Base-by-base conservation (phyloP, 2,329 filamentous ascomycete species). In the Neonectria coccinea region DNA sequence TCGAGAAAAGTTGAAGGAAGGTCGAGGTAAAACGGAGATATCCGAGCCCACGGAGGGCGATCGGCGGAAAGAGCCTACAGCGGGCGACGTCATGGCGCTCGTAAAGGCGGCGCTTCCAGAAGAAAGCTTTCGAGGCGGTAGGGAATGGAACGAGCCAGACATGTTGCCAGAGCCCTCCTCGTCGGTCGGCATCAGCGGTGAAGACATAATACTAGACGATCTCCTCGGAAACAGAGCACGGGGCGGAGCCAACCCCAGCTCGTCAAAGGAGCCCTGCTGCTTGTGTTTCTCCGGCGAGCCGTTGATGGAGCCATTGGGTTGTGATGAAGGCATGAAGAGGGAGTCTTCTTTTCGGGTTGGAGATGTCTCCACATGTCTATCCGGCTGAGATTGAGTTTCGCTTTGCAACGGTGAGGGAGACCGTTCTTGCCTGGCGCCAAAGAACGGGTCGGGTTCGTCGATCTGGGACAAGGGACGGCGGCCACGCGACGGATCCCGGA, bases 1-100 rank as follows among this genome's bases (percentile, higher is more conserved):
- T 47, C 96, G 88, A 1, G 96, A 98, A 78, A 98, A 98, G 79
- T 99, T 98, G 80, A 97, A 95, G 0, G 92, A 89, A 1, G 93
- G 92, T 16, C 91, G 87, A 12, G 90, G 88, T 39, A 94, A 75
- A 10, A 86, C 85, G 2, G 94, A 97, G 55, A 88, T 87, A 66
- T 97, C 93, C 1, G 95, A 98, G 66, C 89, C 90, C 41, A 93
- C 86, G 0, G 96, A 98, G 2, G 94, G 93, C 1, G 94, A 97
- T 73, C 94, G 87, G 63, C 89, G 87, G 72, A 90, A 87, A 29
- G 88, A 84, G 16, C 86, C 84, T 62, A 86, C 79, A 56, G 84
- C 85, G 2, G 91, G 90, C 25, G 91, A 91, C 83, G 51, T 77
- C 74, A 68, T 71, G 29, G 77, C 73, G n/a, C 74, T 77, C 7